phyloP scores from a whole-genome alignment of 352 stramenopile species.

The Phytophthora sp. region DNA sequence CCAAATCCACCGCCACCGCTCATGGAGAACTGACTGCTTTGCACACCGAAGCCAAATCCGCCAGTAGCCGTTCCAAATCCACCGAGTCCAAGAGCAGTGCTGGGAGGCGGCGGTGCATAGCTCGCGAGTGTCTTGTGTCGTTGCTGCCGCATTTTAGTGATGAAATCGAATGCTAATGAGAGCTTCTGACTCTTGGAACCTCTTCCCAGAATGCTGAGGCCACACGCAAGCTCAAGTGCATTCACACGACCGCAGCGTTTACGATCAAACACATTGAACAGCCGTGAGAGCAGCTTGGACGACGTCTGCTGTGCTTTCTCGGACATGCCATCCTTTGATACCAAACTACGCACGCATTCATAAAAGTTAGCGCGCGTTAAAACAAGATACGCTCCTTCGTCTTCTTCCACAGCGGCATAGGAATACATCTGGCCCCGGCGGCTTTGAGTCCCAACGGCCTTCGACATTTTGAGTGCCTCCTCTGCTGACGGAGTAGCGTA shows the following conservation, averaged over 20 bases:
- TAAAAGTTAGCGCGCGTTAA: slow-evolving; percentile 87
- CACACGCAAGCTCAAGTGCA: slow-evolving; percentile 84
- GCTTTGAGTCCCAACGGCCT: slow-evolving; percentile 48
- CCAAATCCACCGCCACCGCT: slow-evolving; percentile 53
- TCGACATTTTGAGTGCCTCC: slow-evolving; percentile 71
- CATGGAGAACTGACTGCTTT: slow-evolving; percentile 57
- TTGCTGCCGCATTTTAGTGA: slow-evolving; percentile 85
- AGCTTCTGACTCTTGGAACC: slow-evolving; percentile 90
- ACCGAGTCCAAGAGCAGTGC: slow-evolving; percentile 29
- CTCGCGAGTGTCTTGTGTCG: slow-evolving; percentile 73
- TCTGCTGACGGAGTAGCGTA: slow-evolving; percentile 77
- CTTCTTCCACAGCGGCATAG: slow-evolving; percentile 81
- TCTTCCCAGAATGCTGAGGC: slow-evolving; percentile 84
- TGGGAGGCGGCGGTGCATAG: slow-evolving; percentile 53
- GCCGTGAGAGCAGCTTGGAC: slow-evolving; percentile 79
- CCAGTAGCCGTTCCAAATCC: slow-evolving; percentile 39
- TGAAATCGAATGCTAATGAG: slow-evolving; percentile 86
- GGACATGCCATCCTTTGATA: slow-evolving; percentile 77
- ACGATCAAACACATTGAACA: slow-evolving; percentile 89
- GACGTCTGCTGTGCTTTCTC: slow-evolving; percentile 88
- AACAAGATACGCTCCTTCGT: slow-evolving; percentile 83
- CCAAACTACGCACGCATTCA: slow-evolving; percentile 84
- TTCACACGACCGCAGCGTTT: slow-evolving; percentile 85
- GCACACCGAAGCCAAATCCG: slow-evolving; percentile 47
- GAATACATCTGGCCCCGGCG: slow-evolving; percentile 65